phyloP scores from a whole-genome alignment of 306 rosid genomes.

The Luffa acutangula region DNA sequence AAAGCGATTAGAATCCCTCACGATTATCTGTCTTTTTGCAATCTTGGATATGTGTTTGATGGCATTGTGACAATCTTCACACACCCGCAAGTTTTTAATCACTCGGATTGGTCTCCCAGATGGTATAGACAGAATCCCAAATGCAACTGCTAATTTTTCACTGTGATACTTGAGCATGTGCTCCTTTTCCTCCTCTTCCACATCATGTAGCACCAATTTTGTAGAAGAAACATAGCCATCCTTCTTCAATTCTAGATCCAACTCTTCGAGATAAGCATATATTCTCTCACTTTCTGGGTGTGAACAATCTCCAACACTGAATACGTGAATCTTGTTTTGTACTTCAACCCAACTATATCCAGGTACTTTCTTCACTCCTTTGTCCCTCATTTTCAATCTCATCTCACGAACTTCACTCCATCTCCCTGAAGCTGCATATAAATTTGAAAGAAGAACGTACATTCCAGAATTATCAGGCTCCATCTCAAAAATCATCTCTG shows the following conservation, averaged over 20 bases:
- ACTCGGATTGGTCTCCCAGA: constrained; percentile 78
- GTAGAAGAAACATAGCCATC: constrained; percentile 76
- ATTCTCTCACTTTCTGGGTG: constrained; percentile 56
- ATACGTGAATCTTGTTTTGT: constrained; percentile 60
- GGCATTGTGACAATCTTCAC: constrained; percentile 81
- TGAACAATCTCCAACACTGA: constrained; percentile 57
- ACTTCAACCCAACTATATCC: constrained; percentile 89
- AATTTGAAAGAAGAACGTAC: constrained; percentile 82
- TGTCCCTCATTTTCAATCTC: constrained; percentile 63
- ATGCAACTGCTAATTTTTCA: constrained; percentile 85
- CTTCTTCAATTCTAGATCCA: constrained; percentile 56
- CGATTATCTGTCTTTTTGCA: constrained; percentile 57
- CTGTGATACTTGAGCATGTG: constrained; percentile 76
- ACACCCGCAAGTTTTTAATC: constrained; percentile 69
- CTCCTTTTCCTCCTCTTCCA: constrained; percentile 88
- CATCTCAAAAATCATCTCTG: constrained; percentile 64
- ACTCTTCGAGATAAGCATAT: constrained; percentile 64
- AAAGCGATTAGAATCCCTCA: constrained; percentile 78
- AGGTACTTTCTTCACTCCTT: constrained; percentile 63
- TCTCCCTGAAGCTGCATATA: constrained; percentile 85
- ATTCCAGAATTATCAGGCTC: constrained; percentile 78
- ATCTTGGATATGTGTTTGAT: constrained; percentile 76
- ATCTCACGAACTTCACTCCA: constrained; percentile 68
- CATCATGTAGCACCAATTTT: constrained; percentile 76
- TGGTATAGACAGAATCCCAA: constrained; percentile 63